These are phyloP conservation scores for Fusarium guadeloupense DNA, from an alignment of 2,329 filamentous ascomycete genomes.

Conservation along the genomic window DNA sequence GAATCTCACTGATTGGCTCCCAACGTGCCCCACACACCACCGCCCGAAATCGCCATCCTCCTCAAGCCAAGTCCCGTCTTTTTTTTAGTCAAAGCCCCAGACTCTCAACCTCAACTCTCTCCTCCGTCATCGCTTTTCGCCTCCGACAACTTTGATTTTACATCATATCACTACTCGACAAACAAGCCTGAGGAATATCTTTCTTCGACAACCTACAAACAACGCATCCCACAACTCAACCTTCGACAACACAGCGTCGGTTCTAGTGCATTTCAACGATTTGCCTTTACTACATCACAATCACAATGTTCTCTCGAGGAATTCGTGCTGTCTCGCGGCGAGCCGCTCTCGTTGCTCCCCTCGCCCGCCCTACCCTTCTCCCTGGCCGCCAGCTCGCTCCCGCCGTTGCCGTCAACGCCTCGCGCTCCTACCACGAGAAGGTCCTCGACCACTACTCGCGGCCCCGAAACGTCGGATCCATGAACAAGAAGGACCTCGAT, in stretches of 20 bases:
- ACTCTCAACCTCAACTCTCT: constrained; percentile 30
- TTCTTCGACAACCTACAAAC: constrained; percentile 12
- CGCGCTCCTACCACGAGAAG: constrained; percentile 63
- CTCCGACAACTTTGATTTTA: constrained; percentile 28
- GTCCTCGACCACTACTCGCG: constrained; percentile 62
- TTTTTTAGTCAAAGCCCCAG: constrained; percentile 40
- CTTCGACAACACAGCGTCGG: constrained; percentile 6
- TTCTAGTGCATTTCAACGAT: constrained; percentile 12
- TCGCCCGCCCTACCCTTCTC: constrained; percentile 50
- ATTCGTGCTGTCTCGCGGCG: constrained; percentile 56
- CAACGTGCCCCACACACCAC: constrained; percentile 23
- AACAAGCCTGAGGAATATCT: neutral
- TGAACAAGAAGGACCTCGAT: constrained; percentile 78
- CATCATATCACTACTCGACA: constrained; percentile 24
- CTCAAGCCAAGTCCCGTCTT: constrained; percentile 45
- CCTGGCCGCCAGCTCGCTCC: constrained; percentile 55
- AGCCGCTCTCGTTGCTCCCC: constrained; percentile 53
- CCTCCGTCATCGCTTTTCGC: constrained; percentile 40
- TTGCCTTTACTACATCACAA: constrained; percentile 9
- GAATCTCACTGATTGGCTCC: constrained; percentile 37
- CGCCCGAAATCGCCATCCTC: constrained; percentile 46
- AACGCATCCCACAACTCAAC: neutral
- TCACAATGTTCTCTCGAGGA: constrained; percentile 59
- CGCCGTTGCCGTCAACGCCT: constrained; percentile 52
- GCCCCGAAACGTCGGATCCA: constrained; percentile 65